Conservation (phyloP, 441 rosid genomes). For the Bocquillonia castaneifolia region DNA sequence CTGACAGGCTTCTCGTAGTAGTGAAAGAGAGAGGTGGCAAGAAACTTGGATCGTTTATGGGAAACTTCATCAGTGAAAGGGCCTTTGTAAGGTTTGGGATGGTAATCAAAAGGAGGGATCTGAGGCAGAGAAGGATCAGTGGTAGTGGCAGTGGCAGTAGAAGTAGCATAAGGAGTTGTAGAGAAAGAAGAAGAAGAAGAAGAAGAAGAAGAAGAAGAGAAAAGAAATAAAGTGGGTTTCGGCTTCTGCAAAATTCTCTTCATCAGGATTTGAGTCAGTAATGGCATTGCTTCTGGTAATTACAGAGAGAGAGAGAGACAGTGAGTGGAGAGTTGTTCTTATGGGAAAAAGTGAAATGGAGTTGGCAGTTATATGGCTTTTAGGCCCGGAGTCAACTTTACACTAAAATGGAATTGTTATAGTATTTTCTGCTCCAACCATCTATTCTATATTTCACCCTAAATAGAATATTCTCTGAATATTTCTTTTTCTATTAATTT, state of each 20-base stretch:
- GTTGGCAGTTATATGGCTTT: too few relatives aligned
- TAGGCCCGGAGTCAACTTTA: too few relatives aligned
- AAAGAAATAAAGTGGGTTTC: constrained; percentile 18
- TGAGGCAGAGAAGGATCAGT: constrained; percentile 35
- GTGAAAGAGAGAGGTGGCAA: constrained; percentile 82
- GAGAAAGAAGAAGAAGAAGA: constrained; percentile 31
- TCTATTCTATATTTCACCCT: too few relatives aligned
- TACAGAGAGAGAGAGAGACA: neutral
- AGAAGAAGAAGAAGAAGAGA: constrained; percentile 27
- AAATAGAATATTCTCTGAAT: too few relatives aligned
- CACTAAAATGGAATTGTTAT: too few relatives aligned
- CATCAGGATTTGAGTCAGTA: constrained; percentile 33
- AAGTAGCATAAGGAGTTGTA: neutral
- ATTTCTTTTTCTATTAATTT: too few relatives aligned
- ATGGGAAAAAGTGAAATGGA: neutral
- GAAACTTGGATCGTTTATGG: constrained; percentile 62
- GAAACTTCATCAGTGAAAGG: constrained; percentile 62
- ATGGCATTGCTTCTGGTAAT: constrained; percentile 29
- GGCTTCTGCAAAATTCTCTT: constrained; percentile 32
- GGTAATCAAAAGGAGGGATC: constrained; percentile 59
- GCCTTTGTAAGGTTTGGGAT: constrained; percentile 62
- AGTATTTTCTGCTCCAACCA: too few relatives aligned
- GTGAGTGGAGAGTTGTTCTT: neutral
- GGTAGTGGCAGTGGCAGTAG: constrained; percentile 4
- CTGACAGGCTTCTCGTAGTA: constrained; percentile 79